phyloP scores from a whole-genome alignment of 2,329 filamentous ascomycete genomes.

The Arthrobotrys megalospora region DNA sequence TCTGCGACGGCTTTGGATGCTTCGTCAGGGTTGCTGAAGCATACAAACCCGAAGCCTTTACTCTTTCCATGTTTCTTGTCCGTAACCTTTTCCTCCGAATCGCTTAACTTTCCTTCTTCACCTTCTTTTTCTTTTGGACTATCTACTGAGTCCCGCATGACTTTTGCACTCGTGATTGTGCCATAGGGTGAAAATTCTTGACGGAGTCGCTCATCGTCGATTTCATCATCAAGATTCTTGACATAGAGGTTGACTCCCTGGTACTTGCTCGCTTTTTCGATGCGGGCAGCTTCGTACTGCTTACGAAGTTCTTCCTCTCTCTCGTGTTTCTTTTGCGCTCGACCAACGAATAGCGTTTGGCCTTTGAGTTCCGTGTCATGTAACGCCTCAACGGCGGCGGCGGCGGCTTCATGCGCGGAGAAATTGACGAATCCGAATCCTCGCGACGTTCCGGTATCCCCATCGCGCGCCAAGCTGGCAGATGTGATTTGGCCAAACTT shows the following conservation, averaged over 20 bases:
- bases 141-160: slow-evolving; percentile 87
- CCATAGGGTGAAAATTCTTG: slow-evolving; percentile 92
- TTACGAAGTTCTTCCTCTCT: slow-evolving; percentile 99
- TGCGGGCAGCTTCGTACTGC: slow-evolving; percentile 96
- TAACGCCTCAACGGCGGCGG: slow-evolving; percentile 88
- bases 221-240: slow-evolving; percentile 97
- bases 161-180: slow-evolving; percentile 97
- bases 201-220: slow-evolving; percentile 97
- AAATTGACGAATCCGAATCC: slow-evolving; percentile 98
- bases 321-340: slow-evolving; percentile 99
- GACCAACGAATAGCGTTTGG: slow-evolving; percentile 96
- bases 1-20: slow-evolving; percentile 99
- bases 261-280: slow-evolving; percentile 99
- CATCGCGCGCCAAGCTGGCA: slow-evolving; percentile 89
- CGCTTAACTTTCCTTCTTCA: slow-evolving; percentile 71
- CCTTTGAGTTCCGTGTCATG: slow-evolving; percentile 93
- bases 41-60: slow-evolving; percentile 99
- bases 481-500: slow-evolving; percentile 95
- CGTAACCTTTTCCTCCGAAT: slow-evolving; percentile 71
- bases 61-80: slow-evolving; percentile 89
- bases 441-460: slow-evolving; percentile 88
- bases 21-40: slow-evolving; percentile 99
- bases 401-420: slow-evolving; percentile 88
- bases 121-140: slow-evolving; percentile 72
- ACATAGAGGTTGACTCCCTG: slow-evolving; percentile 99